These are phyloP conservation scores for Cladophialophora bantiana DNA, from an alignment of 2,329 filamentous ascomycete genomes.

Conservation along the genomic window DNA sequence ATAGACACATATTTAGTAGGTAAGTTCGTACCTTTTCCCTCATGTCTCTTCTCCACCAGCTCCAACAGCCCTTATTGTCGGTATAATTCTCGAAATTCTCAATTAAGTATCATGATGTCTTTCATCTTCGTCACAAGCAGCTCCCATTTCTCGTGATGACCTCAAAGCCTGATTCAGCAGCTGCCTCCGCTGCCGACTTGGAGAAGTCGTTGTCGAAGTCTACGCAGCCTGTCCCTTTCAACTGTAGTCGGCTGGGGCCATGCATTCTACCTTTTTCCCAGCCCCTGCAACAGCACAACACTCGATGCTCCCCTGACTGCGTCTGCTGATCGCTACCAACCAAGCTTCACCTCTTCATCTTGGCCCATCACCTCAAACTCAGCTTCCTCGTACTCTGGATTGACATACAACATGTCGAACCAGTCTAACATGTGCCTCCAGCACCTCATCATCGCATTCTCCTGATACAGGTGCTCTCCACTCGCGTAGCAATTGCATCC, in stretches of 20 bases:
- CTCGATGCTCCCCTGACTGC: neutral
- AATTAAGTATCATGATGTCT: neutral
- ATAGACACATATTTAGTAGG: neutral
- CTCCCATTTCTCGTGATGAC: neutral
- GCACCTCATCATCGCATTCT: conserved; percentile 67
- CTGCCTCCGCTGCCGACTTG: neutral
- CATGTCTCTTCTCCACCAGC: neutral
- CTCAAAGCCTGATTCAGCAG: neutral
- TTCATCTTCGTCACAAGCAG: neutral
- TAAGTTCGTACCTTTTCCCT: neutral
- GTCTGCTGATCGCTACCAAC: conserved; percentile 19
- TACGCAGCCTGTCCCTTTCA: neutral
- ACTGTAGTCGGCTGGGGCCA: neutral
- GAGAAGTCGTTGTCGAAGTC: neutral
- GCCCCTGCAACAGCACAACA: neutral
- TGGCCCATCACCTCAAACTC: conserved; percentile 26
- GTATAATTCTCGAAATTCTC: neutral
- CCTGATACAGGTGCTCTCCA: conserved; percentile 64
- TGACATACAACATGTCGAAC: conserved; percentile 64
- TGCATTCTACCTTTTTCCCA: neutral
- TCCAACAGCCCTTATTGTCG: neutral
- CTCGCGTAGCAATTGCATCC: conserved; percentile 75
- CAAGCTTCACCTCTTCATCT: conserved; percentile 28
- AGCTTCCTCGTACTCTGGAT: conserved; percentile 51
- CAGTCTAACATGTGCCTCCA: conserved; percentile 65